Conservation (phyloP, 2,329 filamentous ascomycete genomes). For the Pseudogymnoascus sp. region DNA sequence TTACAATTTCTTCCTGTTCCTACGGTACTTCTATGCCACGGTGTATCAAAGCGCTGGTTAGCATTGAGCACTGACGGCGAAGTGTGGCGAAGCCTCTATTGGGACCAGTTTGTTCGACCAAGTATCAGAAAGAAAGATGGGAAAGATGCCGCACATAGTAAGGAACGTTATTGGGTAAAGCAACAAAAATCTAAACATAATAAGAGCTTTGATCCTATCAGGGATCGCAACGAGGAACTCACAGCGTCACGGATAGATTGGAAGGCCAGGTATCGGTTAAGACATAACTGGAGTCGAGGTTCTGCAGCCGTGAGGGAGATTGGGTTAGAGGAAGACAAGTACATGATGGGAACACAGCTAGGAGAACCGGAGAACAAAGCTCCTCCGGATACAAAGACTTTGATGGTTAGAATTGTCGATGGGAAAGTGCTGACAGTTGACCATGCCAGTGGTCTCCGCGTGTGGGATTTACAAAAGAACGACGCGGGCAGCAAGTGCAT, state of each 20-base stretch:
- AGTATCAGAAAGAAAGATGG: background rate
- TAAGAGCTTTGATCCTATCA: slow-evolving; percentile 48
- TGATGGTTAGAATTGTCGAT: slow-evolving; percentile 70
- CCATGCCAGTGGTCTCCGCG: slow-evolving; percentile 58
- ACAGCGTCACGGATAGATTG: slow-evolving; percentile 50
- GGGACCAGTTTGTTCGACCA: slow-evolving; percentile 75
- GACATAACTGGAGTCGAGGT: slow-evolving; percentile 85
- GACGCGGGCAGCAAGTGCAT: slow-evolving; percentile 45
- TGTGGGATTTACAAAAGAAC: slow-evolving; percentile 65
- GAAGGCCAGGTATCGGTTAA: slow-evolving; percentile 81
- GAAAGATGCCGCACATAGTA: background rate
- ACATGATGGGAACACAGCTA: slow-evolving; percentile 10
- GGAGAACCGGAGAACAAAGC: slow-evolving; percentile 28
- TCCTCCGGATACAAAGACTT: slow-evolving; percentile 39
- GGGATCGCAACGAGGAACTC: slow-evolving; percentile 16
- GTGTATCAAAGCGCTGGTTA: slow-evolving; percentile 68
- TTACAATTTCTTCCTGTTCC: slow-evolving; percentile 65
- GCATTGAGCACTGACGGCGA: slow-evolving; percentile 71
- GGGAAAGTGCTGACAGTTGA: slow-evolving; percentile 75
- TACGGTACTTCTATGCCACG: slow-evolving; percentile 53
- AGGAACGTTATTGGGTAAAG: slow-evolving; percentile 7
- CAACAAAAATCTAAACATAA: slow-evolving; percentile 32
- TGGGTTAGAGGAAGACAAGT: slow-evolving; percentile 40
- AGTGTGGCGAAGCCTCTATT: slow-evolving; percentile 86
- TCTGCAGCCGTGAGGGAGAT: slow-evolving; percentile 75